Evolutionary conservation across 23 red algal species (phyloP).

Genomic region (Gracilariopsis chorda): DNA sequence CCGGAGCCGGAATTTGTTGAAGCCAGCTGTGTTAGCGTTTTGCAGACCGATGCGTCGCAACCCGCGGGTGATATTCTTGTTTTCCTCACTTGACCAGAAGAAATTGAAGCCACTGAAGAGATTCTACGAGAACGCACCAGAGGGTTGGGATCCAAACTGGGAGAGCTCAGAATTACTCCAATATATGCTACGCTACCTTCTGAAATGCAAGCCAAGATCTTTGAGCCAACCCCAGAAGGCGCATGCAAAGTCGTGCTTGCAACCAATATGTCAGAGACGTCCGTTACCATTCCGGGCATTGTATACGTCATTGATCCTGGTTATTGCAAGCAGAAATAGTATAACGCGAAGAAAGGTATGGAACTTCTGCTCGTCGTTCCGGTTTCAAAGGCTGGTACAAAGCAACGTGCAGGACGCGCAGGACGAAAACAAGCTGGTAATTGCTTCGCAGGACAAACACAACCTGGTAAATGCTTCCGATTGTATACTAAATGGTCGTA

Average conservation of each 20-base stretch:
- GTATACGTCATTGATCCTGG: conserved; percentile 92
- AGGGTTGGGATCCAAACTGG: not conserved
- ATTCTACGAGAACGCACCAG: conserved; percentile 38
- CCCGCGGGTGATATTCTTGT: conserved; percentile 80
- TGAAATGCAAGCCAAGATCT: conserved; percentile 69
- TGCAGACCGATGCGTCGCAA: conserved; percentile 67
- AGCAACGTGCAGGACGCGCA: conserved; percentile 83
- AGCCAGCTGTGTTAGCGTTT: conserved; percentile 51
- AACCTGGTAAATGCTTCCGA: conserved; percentile 79
- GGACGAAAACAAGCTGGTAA: too few relatives aligned
- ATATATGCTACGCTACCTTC: conserved; percentile 72
- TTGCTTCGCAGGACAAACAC: too few relatives aligned
- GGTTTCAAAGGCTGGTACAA: conserved; percentile 66
- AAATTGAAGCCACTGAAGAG: conserved; percentile 83
- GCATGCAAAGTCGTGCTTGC: conserved; percentile 85
- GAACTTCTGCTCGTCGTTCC: conserved; percentile 73
- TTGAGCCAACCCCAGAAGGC: conserved; percentile 55
- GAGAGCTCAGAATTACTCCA: conserved; percentile 56
- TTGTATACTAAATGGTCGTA: conserved; percentile 79
- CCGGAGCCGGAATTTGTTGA: conserved; percentile 73
- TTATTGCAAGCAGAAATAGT: conserved; percentile 83
- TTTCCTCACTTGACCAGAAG: conserved; percentile 88
- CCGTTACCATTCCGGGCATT: conserved; percentile 91
- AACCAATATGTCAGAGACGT: conserved; percentile 93
- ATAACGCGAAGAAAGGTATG: conserved; percentile 71